Evolutionary conservation across 305 asterid genomes (phyloP), one percentile per base, ranked within the genome.

Genomic region (Stenogyne calaminthoides): DNA sequence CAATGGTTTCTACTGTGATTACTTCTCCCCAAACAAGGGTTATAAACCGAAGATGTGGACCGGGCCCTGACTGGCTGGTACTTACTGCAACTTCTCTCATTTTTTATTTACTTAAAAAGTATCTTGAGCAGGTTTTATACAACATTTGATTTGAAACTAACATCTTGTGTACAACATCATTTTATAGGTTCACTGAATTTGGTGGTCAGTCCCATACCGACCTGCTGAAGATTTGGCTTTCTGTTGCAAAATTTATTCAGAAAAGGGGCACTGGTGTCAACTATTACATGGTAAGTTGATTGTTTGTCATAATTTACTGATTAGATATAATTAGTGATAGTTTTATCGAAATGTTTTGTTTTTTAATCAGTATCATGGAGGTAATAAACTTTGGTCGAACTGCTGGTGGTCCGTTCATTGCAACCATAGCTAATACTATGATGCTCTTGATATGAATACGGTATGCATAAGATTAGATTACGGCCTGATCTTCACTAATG

Each of bases 11-110:
- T 94, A 94, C 79, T 88, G 96, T 70, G 99, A 94, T 76, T 85
- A 90, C 78, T 95, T 95, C 90, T 82, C 92, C 72, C 98, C 99
- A 7, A 95, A 95, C 72, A 95, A 91, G 83, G 93, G 92, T 67
- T 88, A 86, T 78, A 92, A 92, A 71, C 99, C 99, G 8, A 95
- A 95, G 88, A 91, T 95, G 87, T 95, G 98, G 98, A 95, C 99
- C 11, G 99, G 84, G 98, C 98, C 37, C 92, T 98, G 99, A 95
- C 98, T 64, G 99, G 98, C 83, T 95, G 99, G 99, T 89, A 83
- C 70, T 18, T 69, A 46, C 72, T 20, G 59, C 27, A 49, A 66
- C 78, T 16, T 5, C 51, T 58, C 32, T 71, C 15, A 1, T 12
- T 55, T n/a, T 16, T n/a, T 19, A 9, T 14, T 51, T 63, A 40